Base-by-base conservation (phyloP, 164 flowering plant species). In the Aristolochia fimbriata region DNA sequence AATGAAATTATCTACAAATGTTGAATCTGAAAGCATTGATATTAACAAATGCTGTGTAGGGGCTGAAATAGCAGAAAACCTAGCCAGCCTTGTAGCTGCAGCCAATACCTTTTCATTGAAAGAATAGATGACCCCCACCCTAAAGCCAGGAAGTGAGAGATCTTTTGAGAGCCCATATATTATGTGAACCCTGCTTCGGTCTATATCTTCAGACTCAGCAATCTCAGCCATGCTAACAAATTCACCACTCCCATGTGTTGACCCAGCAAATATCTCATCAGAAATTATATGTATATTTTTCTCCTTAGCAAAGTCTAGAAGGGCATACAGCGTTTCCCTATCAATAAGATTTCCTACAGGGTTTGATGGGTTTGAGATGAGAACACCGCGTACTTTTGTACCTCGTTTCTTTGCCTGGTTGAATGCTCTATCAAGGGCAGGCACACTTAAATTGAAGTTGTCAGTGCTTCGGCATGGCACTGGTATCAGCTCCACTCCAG, bases 391-490 rank as follows among this genome's bases (percentile, higher is more conserved):
- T 51, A 94, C 86, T 76, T 75, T 88, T 33, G 77, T 47, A 22
- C 97, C 91, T 19, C 96, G 86, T 67, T 88, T 94, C 75, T 74
- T 94, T 14, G 97, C 95, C 70, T 88, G 99, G 76, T 71, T 83
- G 77, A 82, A 91, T 25, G 96, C 88, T 43, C 79, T 84, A 48
- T 94, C 96, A 51, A 94, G 83, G 54, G 96, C 78, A 60, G 74
- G 68, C 22, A 84, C 73, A 58, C 83, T 84, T 59, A 84, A 27
- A 62, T 53, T 74, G 74, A 94, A 94, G 70, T 76, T 78, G 67
- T 94, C 97, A 23, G 93, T 76, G 65, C 88, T 85, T 47, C 99
- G 83, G 62, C 99, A 94, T 15, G 93, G 96, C 66, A 91, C 96
- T n/a, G 91, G 94, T 52, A 94, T 80, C 47, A 91, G 72, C 70